A percentile compares a stretch with the other conserved stretches of the same genome.
These are phyloP conservation scores for Aspergillus sp. DNA, from an alignment of 2,329 filamentous ascomycete genomes.

Conservation along the genomic window DNA sequence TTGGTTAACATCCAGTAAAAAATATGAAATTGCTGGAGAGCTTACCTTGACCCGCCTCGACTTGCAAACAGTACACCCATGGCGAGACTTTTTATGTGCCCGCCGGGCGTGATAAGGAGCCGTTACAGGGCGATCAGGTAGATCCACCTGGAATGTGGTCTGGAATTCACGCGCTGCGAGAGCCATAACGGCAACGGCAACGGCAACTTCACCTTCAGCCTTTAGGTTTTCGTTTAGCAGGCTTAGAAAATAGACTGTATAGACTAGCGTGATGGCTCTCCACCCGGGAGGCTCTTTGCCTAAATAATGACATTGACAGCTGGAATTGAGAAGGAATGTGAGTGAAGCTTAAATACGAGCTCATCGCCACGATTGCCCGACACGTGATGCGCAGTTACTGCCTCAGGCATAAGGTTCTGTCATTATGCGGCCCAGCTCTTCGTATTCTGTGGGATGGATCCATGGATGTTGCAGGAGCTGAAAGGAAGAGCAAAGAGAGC, in stretches of 20 bases:
- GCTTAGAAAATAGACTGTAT: neutral
- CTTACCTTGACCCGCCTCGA: conserved; percentile 30
- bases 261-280: neutral
- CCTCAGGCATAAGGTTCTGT: neutral
- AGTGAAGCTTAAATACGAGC: neutral
- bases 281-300: neutral
- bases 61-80: conserved; percentile 30
- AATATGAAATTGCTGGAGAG: neutral
- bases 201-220: neutral
- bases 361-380: neutral
- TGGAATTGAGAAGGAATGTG: neutral
- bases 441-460: neutral
- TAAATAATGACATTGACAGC: neutral
- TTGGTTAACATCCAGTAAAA: neutral
- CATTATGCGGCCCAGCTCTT: neutral
- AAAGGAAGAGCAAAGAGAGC: neutral
- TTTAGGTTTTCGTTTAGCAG: too few relatives aligned
- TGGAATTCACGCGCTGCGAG: conserved; percentile 4
- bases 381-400: neutral
- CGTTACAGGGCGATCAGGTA: neutral
- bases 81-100: conserved; percentile 29
- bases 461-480: too few relatives aligned
- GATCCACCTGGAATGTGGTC: conserved; percentile 11
- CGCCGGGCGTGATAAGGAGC: conserved; percentile 15
- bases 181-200: neutral